Conservation (phyloP, 2,329 filamentous ascomycete genomes). For the Talaromyces sp. region DNA sequence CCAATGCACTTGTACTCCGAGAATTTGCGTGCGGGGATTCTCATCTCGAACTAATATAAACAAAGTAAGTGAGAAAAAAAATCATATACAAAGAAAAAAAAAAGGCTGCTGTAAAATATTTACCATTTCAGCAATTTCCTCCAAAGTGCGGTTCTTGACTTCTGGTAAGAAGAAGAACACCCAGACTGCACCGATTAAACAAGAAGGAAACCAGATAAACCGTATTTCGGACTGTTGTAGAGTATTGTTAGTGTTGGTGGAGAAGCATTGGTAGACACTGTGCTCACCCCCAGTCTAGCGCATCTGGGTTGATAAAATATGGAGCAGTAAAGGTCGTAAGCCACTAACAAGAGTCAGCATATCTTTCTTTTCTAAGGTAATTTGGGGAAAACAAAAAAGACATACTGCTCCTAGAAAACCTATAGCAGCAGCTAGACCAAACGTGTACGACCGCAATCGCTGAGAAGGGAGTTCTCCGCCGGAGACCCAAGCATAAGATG, state of each 20-base stretch:
- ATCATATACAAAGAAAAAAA: neutral
- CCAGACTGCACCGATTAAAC: constrained; percentile 15
- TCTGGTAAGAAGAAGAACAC: constrained; percentile 50
- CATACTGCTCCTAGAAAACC: constrained; percentile 48
- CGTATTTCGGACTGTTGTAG: constrained; percentile 43
- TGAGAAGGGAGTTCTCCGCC: constrained; percentile 55
- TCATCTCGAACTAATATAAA: constrained; percentile 31
- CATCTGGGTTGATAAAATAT: constrained; percentile 54
- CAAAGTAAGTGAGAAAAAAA: neutral
- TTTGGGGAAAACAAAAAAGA: neutral
- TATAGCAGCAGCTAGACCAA: constrained; percentile 50
- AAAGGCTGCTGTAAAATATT: constrained; percentile 2
- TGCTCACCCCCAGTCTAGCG: constrained; percentile 48
- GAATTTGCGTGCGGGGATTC: constrained; percentile 33
- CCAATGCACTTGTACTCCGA: constrained; percentile 31
- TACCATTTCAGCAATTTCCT: constrained; percentile 54
- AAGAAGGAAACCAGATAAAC: constrained; percentile 49
- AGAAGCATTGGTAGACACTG: neutral
- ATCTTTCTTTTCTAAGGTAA: neutral
- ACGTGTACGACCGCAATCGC: constrained; percentile 52
- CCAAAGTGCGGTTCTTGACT: constrained; percentile 49
- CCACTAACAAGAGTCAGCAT: constrained; percentile 31
- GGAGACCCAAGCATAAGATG: constrained; percentile 53
- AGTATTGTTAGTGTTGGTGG: neutral
- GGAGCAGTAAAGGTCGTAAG: constrained; percentile 54